A percentile compares a stretch with the other conserved stretches of the same genome.
Conservation (phyloP, 2,329 filamentous ascomycete genomes). For the Aspergillus spinulosporus region DNA sequence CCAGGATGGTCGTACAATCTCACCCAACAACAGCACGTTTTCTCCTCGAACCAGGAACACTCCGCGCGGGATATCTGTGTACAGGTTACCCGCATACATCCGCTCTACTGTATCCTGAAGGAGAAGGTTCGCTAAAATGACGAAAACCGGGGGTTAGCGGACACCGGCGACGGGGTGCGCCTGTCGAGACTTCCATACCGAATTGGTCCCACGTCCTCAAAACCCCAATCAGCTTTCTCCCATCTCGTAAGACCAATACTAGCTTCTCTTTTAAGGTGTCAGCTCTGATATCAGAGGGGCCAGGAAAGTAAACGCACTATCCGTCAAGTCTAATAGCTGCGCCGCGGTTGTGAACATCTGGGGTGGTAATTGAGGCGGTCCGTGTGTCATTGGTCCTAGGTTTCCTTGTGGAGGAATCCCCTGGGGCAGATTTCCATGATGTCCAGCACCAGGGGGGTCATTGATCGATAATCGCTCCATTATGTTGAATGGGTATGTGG, state of each 20-base stretch:
- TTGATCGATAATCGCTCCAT: constrained; percentile 43
- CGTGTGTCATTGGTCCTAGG: constrained; percentile 36
- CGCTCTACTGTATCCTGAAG: constrained; percentile 91
- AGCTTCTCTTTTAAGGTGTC: constrained; percentile 74
- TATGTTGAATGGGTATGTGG: constrained; percentile 16
- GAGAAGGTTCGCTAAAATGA: constrained; percentile 78
- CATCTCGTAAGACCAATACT: constrained; percentile 85
- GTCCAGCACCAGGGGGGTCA: constrained; percentile 31
- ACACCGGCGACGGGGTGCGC: not conserved
- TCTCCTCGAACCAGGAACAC: constrained; percentile 92
- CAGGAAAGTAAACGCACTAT: constrained; percentile 67
- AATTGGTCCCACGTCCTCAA: constrained; percentile 97
- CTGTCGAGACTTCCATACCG: constrained; percentile 58
- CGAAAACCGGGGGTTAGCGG: constrained; percentile 7
- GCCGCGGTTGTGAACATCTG: constrained; percentile 99
- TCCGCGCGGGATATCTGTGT: constrained; percentile 80
- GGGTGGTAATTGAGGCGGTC: constrained; percentile 57
- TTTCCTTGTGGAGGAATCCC: constrained; percentile 27
- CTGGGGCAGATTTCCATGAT: constrained; percentile 32
- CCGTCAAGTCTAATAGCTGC: constrained; percentile 91
- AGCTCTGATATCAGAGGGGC: not conserved
- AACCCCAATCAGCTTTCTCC: constrained; percentile 89
- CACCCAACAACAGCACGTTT: constrained; percentile 92
- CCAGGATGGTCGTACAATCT: constrained; percentile 61
- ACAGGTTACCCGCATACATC: constrained; percentile 72